Evolutionary conservation across 148 eudicot species (phyloP), one percentile per base, ranked within the genome.

Genomic region (Oxyria digyna): DNA sequence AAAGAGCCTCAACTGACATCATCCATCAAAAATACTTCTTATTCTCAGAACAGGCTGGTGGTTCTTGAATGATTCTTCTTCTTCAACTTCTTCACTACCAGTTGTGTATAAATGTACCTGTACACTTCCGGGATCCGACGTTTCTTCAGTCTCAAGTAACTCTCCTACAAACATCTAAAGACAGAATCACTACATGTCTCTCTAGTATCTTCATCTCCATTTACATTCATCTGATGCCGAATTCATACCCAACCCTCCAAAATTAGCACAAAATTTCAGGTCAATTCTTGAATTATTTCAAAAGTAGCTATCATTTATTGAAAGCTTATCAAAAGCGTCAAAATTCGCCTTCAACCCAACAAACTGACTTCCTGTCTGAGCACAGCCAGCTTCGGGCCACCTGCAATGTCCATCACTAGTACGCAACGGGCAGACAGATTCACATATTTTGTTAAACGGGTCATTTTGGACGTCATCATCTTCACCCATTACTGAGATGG

Each of bases 361-460:
- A 74, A 95, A 95, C 75, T 95, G 96, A 78, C 93, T 91, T 55
- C 91, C 83, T 57, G 79, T 59, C 77, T 87, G 96, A 76, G 99
- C 97, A 77, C 99, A 95, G 69, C 93, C 97, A 72, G 88, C 89
- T 71, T 91, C 83, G 8, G 96, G 97, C 97, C 97, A 95, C 77
- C 79, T 78, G 77, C 99, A 95, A 20, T 74, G 76, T 72, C 99
- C 97, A 69, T 91, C 97, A 49, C 81, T 73, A 1, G 89, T 73
- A 10, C 85, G 85, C 31, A 86, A 74, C 7, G 97, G 96, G 77
- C 97, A 94, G 69, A 88, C 74, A n/a, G 93, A 83, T 70, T 88
- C 97, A 79, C 99, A 94, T 70, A 88, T 74, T 69, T 80, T 79
- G 78, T n/a, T 71, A 24, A 82, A 21, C 9, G 89, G 81, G 70